phyloP scores from a whole-genome alignment of 1,284 basidiomycete genomes.

The Farysia itapuensis region DNA sequence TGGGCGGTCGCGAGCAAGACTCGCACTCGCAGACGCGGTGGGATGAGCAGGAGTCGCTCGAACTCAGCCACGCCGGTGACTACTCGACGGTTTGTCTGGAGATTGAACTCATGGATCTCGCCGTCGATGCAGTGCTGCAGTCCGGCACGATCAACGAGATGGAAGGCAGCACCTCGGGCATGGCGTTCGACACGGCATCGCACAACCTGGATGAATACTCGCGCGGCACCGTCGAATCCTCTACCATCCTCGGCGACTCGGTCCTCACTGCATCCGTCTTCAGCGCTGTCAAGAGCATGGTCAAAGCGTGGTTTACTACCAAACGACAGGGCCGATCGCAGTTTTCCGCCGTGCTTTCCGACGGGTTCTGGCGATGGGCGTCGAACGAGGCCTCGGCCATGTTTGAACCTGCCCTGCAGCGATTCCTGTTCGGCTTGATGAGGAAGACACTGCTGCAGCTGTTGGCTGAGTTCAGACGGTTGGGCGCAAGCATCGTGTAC shows the following conservation, averaged over 20 bases:
- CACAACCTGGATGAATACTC: slow-evolving; percentile 90
- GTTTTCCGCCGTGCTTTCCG: slow-evolving; percentile 64
- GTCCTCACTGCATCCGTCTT: slow-evolving; percentile 90
- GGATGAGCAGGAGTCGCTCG: slow-evolving; percentile 71
- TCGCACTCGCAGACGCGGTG: slow-evolving; percentile 63
- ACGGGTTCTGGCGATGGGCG: slow-evolving; percentile 98
- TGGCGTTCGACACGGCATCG: slow-evolving; percentile 83
- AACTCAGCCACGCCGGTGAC: slow-evolving; percentile 81
- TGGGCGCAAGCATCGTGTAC: slow-evolving; percentile 83
- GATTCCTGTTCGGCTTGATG: slow-evolving; percentile 94
- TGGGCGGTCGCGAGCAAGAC: slow-evolving; percentile 91
- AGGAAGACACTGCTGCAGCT: slow-evolving; percentile 96
- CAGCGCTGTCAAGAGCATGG: slow-evolving; percentile 79
- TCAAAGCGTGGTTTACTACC: slow-evolving; percentile 90
- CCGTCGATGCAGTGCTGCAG: slow-evolving; percentile 90
- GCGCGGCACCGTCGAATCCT: slow-evolving; percentile 71
- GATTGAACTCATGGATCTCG: slow-evolving; percentile 84
- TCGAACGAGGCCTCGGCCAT: slow-evolving; percentile 80
- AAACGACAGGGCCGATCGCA: slow-evolving; percentile 67
- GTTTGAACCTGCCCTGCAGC: slow-evolving; percentile 90
- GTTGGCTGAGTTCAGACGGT: slow-evolving; percentile 90
- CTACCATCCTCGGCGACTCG: slow-evolving; percentile 74
- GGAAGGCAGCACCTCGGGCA: slow-evolving; percentile 75
- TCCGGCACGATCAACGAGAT: slow-evolving; percentile 93
- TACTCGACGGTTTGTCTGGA: slow-evolving; percentile 93